Evolutionary conservation across 106 monocot genomes (phyloP), one percentile per base, ranked within the genome.

Genomic region (Phalaenopsis aphrodite): DNA sequence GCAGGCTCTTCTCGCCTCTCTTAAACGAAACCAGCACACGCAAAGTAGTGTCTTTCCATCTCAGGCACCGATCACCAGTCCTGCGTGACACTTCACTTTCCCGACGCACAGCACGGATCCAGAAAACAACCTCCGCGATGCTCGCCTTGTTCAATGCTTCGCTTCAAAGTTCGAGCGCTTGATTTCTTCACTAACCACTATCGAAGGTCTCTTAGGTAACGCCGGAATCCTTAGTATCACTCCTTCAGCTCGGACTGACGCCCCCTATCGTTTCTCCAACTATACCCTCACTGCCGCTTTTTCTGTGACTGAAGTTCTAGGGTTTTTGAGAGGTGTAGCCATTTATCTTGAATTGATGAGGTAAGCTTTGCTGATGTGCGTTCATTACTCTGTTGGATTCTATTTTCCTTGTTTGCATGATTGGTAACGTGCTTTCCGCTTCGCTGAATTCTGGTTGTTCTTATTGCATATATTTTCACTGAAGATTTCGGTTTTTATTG

Each of bases 281-380:
- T 65, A 5, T 21, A 65, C 14, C 41, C 41, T 41, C 41, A 41
- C 71, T 65, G 64, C 64, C 64, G 6, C 23, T 65, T 65, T 65
- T 24, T 65, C 64, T 65, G 64, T 24, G 14, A 65, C 23, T 65
- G 23, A 65, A 65, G 8, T 65, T 24, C 64, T 65, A 65, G 24
- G 64, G 64, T 65, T 65, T 30, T 65, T 65, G 24, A 52, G 64
- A 23, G n/a, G 24, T 65, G 24, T 65, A 64, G 5, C 23, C 24
- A 65, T 65, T 65, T 65, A 23, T 65, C 24, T 65, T 24, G 64
- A 24, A 65, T 65, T 65, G 64, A 65, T 65, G 64, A 65, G 24
- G 12, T 65, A 23, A 65, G 21, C 21, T 65, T 21, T 8, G 61
- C 21, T 2, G 19, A 1, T 21, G 21, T 61, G 61, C 61, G 5